Base-by-base conservation (phyloP, 352 stramenopile genomes). In the Ochromonadaceae sp. region DNA sequence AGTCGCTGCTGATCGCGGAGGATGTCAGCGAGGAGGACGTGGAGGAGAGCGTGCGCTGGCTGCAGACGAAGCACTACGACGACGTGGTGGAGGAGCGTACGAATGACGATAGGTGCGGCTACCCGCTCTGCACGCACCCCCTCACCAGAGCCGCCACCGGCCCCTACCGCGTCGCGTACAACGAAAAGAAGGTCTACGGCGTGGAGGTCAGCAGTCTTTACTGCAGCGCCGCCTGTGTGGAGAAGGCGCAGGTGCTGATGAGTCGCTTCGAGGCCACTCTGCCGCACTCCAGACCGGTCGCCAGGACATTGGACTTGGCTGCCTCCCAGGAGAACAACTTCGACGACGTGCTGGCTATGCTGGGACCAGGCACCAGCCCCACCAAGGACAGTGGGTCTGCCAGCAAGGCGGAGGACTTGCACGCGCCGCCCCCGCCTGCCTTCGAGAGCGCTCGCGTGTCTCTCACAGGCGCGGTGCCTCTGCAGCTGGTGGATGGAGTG, bases 151-250 rank as follows among this genome's bases (percentile, higher is more conserved):
- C 46, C n/a, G 12, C 46, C 46, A 30, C 39, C 10, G 31, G 31
- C 12, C 5, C 15, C 25, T 58, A 58, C 30, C 10, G 49, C 5
- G 30, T 58, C 14, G 26, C 20, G 25, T 58, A 58, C 26, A 41
- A 35, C 12, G 31, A 35, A n/a, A 58, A 58, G 49, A 35, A 58
- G 26, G 42, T 58, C 30, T 58, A 58, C 30, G 25, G 42, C 15
- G 30, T 58, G 25, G 49, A 58, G 20, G 22, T 28, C 31, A 43
- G 31, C n/a, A 44, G 10, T 20, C 42, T 22, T 41, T 58, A 58
- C 30, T 58, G 49, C 26, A 43, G 31, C 30, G 26, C 15, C 30
- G 31, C 5, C 10, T 58, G 49, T 58, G 20, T 58, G 42, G 31
- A 35, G n/a, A 41, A 35, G 26, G n/a, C 9, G 20, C 31, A 58